Base-by-base conservation (phyloP, 1,284 basidiomycete genomes). In the Leccinum pseudoinsigne region DNA sequence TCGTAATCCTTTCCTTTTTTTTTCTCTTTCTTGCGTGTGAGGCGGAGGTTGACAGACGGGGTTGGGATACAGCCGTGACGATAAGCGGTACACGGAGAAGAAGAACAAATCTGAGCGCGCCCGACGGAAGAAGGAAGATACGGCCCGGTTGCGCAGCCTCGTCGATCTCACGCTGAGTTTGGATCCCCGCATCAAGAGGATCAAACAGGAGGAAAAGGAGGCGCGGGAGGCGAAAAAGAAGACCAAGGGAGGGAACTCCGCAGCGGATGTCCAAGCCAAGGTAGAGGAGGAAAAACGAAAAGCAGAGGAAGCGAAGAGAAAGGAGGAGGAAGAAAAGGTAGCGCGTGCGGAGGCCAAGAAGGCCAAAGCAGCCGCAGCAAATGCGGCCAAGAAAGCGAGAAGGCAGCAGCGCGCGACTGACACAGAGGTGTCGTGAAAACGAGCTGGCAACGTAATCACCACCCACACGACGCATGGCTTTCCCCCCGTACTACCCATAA, bases 21-120 rank as follows among this genome's bases (percentile, higher is more conserved):
- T 31, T 31, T 9, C 16, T 16, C 2, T 47, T 36, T 53, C 12
- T 16, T 10, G 57, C 7, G 11, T 18, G 55, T n/a, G 57, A 45
- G 31, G 9, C 54, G 55, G 55, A 21, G 28, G 57, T 50, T 60
- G 64, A 55, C 60, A 7, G 50, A 45, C 31, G 40, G 28, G 28
- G 3, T 51, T 63, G 69, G 50, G 69, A 63, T 57, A 67, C 45
- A 94, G 93, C 75, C 97, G 97, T 68, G 97, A 98, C 76, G 96
- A 99, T 77, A 98, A 99, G 82, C 93, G 97, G 53, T 98, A 96
- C 81, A 95, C 94, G 7, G 97, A 99, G 81, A 98, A 98, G 86
- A 99, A 99, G 86, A 99, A 99, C 88, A 97, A 97, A 79, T 82
- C 93, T 23, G 97, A 99, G 80, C 94, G 97, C 55, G 92, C 94